Evolutionary conservation across 495 filamentous ascomycete species (phyloP), one percentile per base, ranked within the genome.

Genomic region (Cudoniella acicularis): DNA sequence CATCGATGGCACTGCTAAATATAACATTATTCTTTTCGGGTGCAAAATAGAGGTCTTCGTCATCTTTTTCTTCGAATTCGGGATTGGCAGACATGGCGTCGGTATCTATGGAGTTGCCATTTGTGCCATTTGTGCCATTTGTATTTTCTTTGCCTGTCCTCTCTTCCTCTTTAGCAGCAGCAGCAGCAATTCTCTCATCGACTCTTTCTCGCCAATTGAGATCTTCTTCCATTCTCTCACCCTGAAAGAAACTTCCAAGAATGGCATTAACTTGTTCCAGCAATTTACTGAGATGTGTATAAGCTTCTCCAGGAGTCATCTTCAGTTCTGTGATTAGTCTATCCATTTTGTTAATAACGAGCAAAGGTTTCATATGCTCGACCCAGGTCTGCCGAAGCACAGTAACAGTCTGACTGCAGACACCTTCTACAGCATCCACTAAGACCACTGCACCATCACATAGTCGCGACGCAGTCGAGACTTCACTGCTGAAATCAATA

Each of bases 21-120:
- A 99, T 97, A 69, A 99, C 94, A 67, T 99, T 99, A 63, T 96
- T 94, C 66, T 93, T 96, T 69, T 98, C 95, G 0, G 94, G 94
- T 9, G 92, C 90, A 74, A 99, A 99, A 70, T 99, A 99, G 30
- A 99, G 82, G 69, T 96, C 92, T 65, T 98, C 94, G 69, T 99
- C 94, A 67, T 98, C 94, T 64, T 84, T 87, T 67, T 97, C 94
- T 69, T 96, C 86, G 59, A 90, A 99, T 54, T 89, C 83, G 13
- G 82, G 70, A 30, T 87, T 84, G 17, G 77, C 75, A 8, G 73
- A 70, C 8, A 78, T 47, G 24, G 18, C 59, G 4, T 68, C 66
- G 13, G 62, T 64, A 46, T 68, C 65, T 8, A 69, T 57, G 9
- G 68, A 71, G 10, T 72, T 73, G 49, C 70, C 70, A 23, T 73